Conservation (phyloP, 2,329 filamentous ascomycete genomes). For the Scopulariopsis brevicaulis region DNA sequence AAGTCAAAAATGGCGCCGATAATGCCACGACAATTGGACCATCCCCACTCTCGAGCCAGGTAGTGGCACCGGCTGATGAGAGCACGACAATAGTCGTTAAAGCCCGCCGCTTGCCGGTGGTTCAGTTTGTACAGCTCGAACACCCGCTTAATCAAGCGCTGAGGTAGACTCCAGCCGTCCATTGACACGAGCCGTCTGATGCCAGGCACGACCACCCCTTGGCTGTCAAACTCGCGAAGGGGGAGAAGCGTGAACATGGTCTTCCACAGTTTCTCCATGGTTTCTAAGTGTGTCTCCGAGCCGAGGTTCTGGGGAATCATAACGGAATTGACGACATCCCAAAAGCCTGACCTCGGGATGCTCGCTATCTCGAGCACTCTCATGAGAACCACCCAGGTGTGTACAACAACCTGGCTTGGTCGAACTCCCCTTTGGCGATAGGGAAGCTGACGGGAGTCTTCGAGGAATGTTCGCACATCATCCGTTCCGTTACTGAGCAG, state of each 20-base stretch:
- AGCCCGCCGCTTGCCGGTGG: conserved; percentile 42
- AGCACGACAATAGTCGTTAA: conserved; percentile 54
- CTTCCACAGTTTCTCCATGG: conserved; percentile 46
- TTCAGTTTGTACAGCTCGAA: conserved; percentile 48
- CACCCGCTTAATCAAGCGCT: conserved; percentile 42
- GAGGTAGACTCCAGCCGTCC: conserved; percentile 51
- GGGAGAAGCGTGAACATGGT: conserved; percentile 50
- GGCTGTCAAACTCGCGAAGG: conserved; percentile 45
- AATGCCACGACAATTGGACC: conserved; percentile 44
- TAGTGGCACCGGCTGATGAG: conserved; percentile 50
- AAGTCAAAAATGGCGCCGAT: conserved; percentile 56
- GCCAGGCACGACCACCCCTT: conserved; percentile 32
- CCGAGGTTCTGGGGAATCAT: conserved; percentile 21
- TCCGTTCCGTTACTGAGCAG: conserved; percentile 22
- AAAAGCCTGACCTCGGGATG: conserved; percentile 44
- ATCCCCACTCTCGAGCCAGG: conserved; percentile 54
- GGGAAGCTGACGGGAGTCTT: conserved; percentile 29
- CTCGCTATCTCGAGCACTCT: conserved; percentile 36
- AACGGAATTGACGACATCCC: conserved; percentile 41
- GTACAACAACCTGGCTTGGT: conserved; percentile 27
- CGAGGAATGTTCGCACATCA: conserved; percentile 32
- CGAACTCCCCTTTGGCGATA: conserved; percentile 40
- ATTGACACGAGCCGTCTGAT: conserved; percentile 15
- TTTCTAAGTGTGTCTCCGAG: conserved; percentile 10
- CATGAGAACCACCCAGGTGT: conserved; percentile 49